Conservation (phyloP, 2,329 filamentous ascomycete species). For the Neoscytalidium dimidiatum region DNA sequence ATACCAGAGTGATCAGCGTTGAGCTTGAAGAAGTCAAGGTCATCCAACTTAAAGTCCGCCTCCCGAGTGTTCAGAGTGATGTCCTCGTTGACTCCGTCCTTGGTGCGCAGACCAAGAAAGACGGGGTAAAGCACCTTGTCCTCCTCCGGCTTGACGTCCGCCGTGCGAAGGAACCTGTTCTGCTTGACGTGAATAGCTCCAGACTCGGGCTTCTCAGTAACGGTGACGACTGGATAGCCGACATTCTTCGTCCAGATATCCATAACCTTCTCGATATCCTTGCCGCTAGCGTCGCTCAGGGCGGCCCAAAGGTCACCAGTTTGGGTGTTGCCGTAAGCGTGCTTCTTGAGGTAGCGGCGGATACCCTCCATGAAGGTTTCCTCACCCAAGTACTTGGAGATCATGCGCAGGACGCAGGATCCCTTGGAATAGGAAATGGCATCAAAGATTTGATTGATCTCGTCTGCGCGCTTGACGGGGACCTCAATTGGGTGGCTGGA, state of each 20-base stretch:
- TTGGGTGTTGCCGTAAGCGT: slow-evolving; percentile 93
- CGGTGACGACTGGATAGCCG: slow-evolving; percentile 86
- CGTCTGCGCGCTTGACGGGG: slow-evolving; percentile 89
- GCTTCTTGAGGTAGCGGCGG: slow-evolving; percentile 87
- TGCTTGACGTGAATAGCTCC: slow-evolving; percentile 85
- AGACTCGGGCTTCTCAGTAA: slow-evolving; percentile 71
- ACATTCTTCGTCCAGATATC: slow-evolving; percentile 97
- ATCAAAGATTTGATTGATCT: slow-evolving; percentile 98
- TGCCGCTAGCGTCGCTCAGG: slow-evolving; percentile 83
- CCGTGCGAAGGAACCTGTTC: slow-evolving; percentile 90
- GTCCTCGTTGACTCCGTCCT: slow-evolving; percentile 77
- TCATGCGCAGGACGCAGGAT: slow-evolving; percentile 94
- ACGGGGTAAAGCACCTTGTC: slow-evolving; percentile 87
- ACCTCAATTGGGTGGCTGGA: slow-evolving; percentile 98
- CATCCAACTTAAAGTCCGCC: slow-evolving; percentile 72
- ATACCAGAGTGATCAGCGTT: slow-evolving; percentile 94
- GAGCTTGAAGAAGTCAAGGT: slow-evolving; percentile 90
- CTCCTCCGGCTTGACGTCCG: slow-evolving; percentile 90
- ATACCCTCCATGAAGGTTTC: slow-evolving; percentile 92
- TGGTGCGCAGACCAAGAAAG: slow-evolving; percentile 81
- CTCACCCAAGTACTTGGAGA: slow-evolving; percentile 92
- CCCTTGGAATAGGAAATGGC: slow-evolving; percentile 97
- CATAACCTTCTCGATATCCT: slow-evolving; percentile 88
- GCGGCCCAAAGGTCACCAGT: slow-evolving; percentile 90
- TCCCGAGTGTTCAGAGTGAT: slow-evolving; percentile 74